Base-by-base conservation (phyloP, 1,284 basidiomycete species). In the Irpex rosettiformis region DNA sequence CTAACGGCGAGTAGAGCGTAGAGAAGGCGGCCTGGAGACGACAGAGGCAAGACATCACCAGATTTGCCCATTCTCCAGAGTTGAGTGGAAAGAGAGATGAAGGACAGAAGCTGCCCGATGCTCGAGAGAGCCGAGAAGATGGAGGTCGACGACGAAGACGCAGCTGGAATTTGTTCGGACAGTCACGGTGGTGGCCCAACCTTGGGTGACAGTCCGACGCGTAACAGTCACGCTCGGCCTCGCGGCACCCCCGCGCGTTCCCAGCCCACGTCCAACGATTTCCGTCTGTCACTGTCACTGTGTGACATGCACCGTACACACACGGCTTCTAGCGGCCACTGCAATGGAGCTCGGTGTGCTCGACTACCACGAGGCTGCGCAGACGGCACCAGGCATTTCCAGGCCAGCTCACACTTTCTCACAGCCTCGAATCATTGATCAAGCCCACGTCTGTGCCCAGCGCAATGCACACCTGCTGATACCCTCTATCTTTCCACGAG, bases 21-120 rank as follows among this genome's bases (percentile, higher is more conserved):
- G 22, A 51, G 48, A 51, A n/a, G 10, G 48, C 48, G 48, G 27
- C 24, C 10, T 16, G 48, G 10, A 27, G 48, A 27, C 48, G 27
- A 27, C 13, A 51, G 24, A 51, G 48, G 48, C 24, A 29, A 51
- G 18, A 10, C 48, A 51, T 13, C 11, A 29, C 27, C 16, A 25
- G 48, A 51, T 30, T 58, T 40, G 40, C 40, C 52, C 57, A 58
- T 58, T 33, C 57, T 58, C 57, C 45, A 55, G 53, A 42, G 45
- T n/a, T n/a, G 52, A 58, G 42, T 24, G 56, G n/a, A n/a, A n/a
- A 33, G 30, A 47, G 57, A 45, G 43, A 21, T 16, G 27, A 28
- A 21, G 43, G 57, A 53, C 53, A 57, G 56, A 37, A 43, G 28
- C 16, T 25, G 57, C 52, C 57, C 57, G 57, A 11, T 58, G 57